Conservation (phyloP, 805 yeast genomes). For the Starmerella vaccinii region DNA sequence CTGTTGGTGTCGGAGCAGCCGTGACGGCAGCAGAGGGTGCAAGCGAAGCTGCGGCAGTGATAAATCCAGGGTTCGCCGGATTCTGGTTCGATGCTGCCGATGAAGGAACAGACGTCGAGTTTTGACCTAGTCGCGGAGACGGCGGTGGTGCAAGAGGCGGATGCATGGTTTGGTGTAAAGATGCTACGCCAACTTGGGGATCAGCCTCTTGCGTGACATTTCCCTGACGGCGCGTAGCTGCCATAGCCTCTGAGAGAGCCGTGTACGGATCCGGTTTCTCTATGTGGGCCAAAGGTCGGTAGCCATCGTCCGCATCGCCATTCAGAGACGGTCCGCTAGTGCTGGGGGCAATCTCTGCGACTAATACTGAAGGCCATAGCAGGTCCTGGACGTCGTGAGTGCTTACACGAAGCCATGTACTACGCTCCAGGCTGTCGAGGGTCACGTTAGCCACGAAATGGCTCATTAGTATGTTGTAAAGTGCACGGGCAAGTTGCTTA, state of each 20-base stretch:
- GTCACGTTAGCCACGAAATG: slow-evolving; percentile 12
- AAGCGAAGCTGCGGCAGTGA: neutral
- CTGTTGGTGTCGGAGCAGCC: slow-evolving; percentile 5
- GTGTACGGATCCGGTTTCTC: slow-evolving; percentile 15
- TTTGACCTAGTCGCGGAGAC: slow-evolving; percentile 12
- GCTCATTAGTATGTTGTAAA: slow-evolving; percentile 9
- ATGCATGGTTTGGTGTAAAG: slow-evolving; percentile 10
- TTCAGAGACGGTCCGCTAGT: neutral
- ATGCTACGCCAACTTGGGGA: slow-evolving; percentile 1
- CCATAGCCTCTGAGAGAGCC: slow-evolving; percentile 16
- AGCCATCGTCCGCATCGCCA: neutral
- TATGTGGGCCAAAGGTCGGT: slow-evolving; percentile 15
- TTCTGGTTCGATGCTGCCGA: neutral
- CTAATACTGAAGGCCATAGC: slow-evolving; percentile 24
- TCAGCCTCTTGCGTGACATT: neutral
- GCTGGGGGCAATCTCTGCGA: slow-evolving; percentile 12
- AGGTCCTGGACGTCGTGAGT: slow-evolving; percentile 18
- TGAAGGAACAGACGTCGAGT: neutral
- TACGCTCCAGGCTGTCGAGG: slow-evolving; percentile 13
- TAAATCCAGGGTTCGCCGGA: too few relatives aligned
- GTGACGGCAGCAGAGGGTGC: slow-evolving; percentile 13
- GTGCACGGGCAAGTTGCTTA: slow-evolving; percentile 19
- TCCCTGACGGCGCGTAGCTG: slow-evolving; percentile 7
- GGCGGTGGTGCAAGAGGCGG: slow-evolving; percentile 22
- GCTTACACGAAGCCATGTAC: slow-evolving; percentile 23